Evolutionary conservation across 208 protist species (phyloP).

Genomic region (Leishmania martiniquensis): DNA sequence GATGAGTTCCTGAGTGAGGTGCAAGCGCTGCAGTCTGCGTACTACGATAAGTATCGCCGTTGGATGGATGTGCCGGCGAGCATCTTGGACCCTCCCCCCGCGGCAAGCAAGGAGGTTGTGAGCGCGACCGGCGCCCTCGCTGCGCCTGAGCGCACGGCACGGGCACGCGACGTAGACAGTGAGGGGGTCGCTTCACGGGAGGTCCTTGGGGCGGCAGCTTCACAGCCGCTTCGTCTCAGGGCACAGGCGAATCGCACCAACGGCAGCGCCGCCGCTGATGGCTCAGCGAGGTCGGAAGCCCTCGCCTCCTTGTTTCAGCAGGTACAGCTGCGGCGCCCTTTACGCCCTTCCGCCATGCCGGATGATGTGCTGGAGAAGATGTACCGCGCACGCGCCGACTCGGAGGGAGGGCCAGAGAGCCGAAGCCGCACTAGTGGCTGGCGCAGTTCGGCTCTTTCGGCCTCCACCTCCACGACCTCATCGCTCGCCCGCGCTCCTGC

Average conservation of each 20-base stretch:
- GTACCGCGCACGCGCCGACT: background rate
- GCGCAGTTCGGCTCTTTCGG: background rate
- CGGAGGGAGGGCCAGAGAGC: background rate
- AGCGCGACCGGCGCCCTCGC: background rate
- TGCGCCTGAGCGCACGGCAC: background rate
- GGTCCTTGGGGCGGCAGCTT: background rate
- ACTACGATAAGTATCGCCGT: slow-evolving; percentile 72
- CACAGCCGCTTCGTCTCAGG: background rate
- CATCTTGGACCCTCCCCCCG: slow-evolving; percentile 37
- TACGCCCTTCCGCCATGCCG: slow-evolving; percentile 29
- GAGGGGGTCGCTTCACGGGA: slow-evolving; percentile 38
- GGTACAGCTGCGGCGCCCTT: slow-evolving; percentile 37
- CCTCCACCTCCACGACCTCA: background rate
- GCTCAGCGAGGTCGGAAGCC: background rate
- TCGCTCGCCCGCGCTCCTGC: background rate
- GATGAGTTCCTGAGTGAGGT: slow-evolving; percentile 76
- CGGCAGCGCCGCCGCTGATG: background rate
- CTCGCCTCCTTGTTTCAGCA: slow-evolving; percentile 27
- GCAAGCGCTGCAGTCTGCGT: slow-evolving; percentile 76
- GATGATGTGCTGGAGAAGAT: slow-evolving; percentile 21
- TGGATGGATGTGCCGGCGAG: slow-evolving; percentile 85
- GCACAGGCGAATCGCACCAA: background rate
- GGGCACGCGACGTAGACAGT: slow-evolving; percentile 15
- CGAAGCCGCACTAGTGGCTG: background rate
- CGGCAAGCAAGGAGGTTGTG: background rate